A percentile compares a stretch with the other conserved stretches of the same genome.
phyloP scores from a whole-genome alignment of 1,284 basidiomycete species.

The Sanghuangporus sanghuang region DNA sequence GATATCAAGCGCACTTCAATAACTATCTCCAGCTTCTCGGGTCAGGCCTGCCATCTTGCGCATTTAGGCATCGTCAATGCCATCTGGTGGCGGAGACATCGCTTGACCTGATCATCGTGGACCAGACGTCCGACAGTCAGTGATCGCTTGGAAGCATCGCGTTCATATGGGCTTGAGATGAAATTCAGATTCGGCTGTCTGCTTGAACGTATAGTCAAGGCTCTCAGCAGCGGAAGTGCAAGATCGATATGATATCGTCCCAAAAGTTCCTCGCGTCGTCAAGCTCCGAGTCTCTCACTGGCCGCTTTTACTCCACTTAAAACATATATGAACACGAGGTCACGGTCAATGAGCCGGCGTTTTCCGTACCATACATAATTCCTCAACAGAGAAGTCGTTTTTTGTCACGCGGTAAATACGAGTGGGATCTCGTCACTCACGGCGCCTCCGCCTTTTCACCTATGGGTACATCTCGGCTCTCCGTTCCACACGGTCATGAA shows the following conservation, averaged over 20 bases:
- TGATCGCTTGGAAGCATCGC: not conserved
- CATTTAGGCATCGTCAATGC: slow-evolving; percentile 6
- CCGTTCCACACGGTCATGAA: not conserved
- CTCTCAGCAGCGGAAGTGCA: too few relatives aligned
- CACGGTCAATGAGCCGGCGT: not conserved
- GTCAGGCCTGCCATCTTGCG: slow-evolving; percentile 13
- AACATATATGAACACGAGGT: not conserved
- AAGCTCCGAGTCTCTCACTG: not conserved
- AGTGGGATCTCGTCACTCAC: not conserved
- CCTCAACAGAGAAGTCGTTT: not conserved
- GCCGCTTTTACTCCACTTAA: not conserved
- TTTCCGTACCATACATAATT: not conserved
- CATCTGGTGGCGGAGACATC: not conserved
- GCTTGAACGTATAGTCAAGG: too few relatives aligned
- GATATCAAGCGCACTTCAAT: not conserved
- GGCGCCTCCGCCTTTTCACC: too few relatives aligned
- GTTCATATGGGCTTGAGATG: not conserved
- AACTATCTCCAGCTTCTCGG: slow-evolving; percentile 4
- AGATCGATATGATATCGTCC: too few relatives aligned
- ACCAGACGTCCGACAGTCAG: not conserved
- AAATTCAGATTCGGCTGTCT: not conserved
- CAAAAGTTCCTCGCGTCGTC: not conserved
- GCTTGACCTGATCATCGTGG: not conserved
- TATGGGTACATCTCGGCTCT: not conserved
- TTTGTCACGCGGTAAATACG: not conserved